Base-by-base conservation (phyloP, 1,284 basidiomycete species). In the Omphalotus olearius region DNA sequence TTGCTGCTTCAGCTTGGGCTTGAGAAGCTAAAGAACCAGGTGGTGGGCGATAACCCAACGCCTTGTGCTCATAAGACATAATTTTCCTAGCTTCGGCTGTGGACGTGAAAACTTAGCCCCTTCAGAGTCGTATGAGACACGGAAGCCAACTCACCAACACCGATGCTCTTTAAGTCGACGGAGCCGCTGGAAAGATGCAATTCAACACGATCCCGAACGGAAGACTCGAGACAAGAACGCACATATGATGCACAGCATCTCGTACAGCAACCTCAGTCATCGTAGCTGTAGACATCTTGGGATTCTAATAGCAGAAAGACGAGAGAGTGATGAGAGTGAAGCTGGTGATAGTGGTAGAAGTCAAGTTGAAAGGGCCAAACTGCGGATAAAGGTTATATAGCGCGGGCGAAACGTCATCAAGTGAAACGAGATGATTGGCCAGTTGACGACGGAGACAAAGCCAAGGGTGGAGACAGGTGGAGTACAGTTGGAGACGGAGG, bases 51-150 rank as follows among this genome's bases (percentile, higher is more conserved):
- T 68, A 69, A 6, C 69, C 68, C 23, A 70, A 62, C 3, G 68
- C 64, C 50, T 69, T 69, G 59, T 71, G 69, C 53, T 70, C 69
- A 36, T 63, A 62, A 6, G 66, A 68, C 67, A 70, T 70, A 45
- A 71, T 59, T 53, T 65, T 67, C 17, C 64, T 56, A 4, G 69
- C 68, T 38, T 70, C 68, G 10, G 54, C 57, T 42, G 47, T 9
- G 13, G 9, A 33, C 30, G 30, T 7, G 13, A 13, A 33, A 33
- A 2, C 14, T 36, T 47, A 33, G 45, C 14, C 13, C 33, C 18
- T n/a, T 38, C 13, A 20, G 10, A 37, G 5, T 17, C 16, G 6
- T n/a, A 10, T n/a, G 17, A 16, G 36, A 39, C 28, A 37, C 35
- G 28, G 28, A 33, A 13, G 30, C 7, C 3, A 3, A 13, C 30